phyloP scores from a whole-genome alignment of 2,329 filamentous ascomycete species.

The Cladophialophora chaetospira region DNA sequence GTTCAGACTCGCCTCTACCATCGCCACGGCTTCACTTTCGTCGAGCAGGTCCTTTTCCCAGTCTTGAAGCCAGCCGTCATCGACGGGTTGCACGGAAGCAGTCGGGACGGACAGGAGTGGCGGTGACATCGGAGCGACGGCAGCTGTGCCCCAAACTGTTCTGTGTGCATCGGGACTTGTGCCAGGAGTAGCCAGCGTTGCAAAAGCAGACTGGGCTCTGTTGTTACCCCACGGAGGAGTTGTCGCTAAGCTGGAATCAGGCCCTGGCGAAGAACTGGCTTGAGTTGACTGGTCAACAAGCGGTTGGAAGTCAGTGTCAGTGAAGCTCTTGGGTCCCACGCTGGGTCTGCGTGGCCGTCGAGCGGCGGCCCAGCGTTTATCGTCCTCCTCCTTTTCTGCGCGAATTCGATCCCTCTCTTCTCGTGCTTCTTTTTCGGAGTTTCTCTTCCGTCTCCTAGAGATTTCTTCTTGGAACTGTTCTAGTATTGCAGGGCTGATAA shows the following conservation, averaged over 20 bases:
- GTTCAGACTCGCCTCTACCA: constrained; percentile 44
- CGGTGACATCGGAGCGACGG: constrained; percentile 63
- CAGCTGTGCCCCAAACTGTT: constrained; percentile 91
- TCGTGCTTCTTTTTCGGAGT: constrained; percentile 78
- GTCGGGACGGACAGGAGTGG: constrained; percentile 44
- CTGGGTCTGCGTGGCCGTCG: constrained; percentile 60
- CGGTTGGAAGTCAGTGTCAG: constrained; percentile 66
- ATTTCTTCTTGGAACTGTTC: constrained; percentile 75
- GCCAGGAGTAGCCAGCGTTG: constrained; percentile 70
- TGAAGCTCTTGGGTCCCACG: constrained; percentile 54
- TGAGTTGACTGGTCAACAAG: constrained; percentile 46
- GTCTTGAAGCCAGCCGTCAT: constrained; percentile 85
- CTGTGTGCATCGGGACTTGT: constrained; percentile 74
- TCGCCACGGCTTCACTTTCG: constrained; percentile 60
- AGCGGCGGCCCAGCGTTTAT: constrained; percentile 67
- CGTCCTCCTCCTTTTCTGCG: constrained; percentile 77
- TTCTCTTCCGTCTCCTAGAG: constrained; percentile 71
- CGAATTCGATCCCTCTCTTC: constrained; percentile 84
- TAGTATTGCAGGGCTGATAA: constrained; percentile 74
- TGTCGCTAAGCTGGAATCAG: constrained; percentile 39
- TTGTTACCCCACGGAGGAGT: constrained; percentile 47
- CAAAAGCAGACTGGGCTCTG: constrained; percentile 45
- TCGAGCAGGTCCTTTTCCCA: constrained; percentile 76
- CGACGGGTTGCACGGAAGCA: constrained; percentile 41
- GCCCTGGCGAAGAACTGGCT: constrained; percentile 32